Evolutionary conservation across 1,139 yeast species (phyloP), one percentile per base, ranked within the genome.

Genomic region (Candida tunisiensis): DNA sequence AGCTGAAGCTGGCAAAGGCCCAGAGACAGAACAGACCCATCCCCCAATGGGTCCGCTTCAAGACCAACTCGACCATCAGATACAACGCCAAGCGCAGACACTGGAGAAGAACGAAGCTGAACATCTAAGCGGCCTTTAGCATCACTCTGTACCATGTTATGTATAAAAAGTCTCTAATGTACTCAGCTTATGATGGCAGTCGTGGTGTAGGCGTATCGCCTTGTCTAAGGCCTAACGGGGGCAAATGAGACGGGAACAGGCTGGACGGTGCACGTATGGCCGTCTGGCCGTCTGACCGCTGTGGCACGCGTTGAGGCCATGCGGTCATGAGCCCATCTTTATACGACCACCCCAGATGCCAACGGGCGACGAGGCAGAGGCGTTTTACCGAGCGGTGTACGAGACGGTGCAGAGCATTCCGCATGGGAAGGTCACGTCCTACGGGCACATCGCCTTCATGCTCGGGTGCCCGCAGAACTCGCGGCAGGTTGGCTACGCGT

Each of bases 31-130:
- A 85, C 91, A 82, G 98, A 74, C 95, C 96, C 61, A 78, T 91
- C 63, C 98, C 99, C 57, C 95, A 88, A 71, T 91, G 96, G 96
- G 72, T 85, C 79, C 82, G 98, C 70, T 75, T 88, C 69, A 88
- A 85, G 78, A 83, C 98, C 62, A 75, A 69, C 66, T 85, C 83
- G 92, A 83, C 74, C 55, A 78, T 88, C 74, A 49, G 60, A 74
- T 88, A 85, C 85, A 88, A 88, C 70, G 92, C 94, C 60, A 88
- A 88, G 85, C 83, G 96, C 80, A 79, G 98, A 75, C 93, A 91
- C 92, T 91, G 99, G 99, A 88, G 95, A 79, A 82, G 98, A 78
- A 88, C 96, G 57, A 91, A 88, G 93, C 75, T 91, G 69, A 73
- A 75, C 77, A 65, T 88, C 74, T 88, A 82, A 80, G 69, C 37